phyloP scores from a whole-genome alignment of 306 rosid genomes.

The Medicago ruthenica region DNA sequence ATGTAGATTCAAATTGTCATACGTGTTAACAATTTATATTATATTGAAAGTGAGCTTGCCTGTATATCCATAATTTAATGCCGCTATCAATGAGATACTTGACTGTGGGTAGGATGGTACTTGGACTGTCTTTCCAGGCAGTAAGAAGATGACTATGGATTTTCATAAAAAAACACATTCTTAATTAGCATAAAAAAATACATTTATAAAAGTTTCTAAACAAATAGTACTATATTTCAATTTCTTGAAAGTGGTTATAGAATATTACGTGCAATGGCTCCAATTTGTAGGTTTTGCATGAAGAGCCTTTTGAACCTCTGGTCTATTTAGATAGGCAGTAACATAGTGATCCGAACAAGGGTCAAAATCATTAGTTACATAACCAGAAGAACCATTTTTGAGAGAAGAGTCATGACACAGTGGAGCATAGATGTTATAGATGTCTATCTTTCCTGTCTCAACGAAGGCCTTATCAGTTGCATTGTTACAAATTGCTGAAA shows the following conservation, averaged over 20 bases:
- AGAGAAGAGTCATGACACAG: conserved; percentile 42
- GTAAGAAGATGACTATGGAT: conserved; percentile 22
- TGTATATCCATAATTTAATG: conserved; percentile 50
- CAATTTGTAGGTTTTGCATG: conserved; percentile 60
- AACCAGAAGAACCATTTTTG: conserved; percentile 38
- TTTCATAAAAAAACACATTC: background rate
- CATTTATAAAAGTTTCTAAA: background rate
- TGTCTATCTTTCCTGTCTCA: conserved; percentile 47
- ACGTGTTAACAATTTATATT: background rate
- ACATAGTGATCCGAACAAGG: conserved; percentile 56
- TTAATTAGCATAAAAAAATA: background rate
- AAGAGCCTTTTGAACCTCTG: conserved; percentile 61
- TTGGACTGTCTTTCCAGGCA: conserved; percentile 41
- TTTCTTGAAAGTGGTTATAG: background rate
- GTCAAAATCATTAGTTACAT: conserved; percentile 53
- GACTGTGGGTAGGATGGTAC: conserved; percentile 42
- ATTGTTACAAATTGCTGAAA: conserved; percentile 31
- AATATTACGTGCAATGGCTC: conserved; percentile 56
- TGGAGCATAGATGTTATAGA: conserved; percentile 62
- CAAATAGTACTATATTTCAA: background rate
- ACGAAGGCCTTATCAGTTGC: background rate
- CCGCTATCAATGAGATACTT: conserved; percentile 25
- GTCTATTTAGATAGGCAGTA: conserved; percentile 52
- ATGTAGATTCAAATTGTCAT: conserved; percentile 7
- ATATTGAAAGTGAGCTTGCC: conserved; percentile 23